Evolutionary conservation across 108 stramenopile species (phyloP).

Genomic region (Heterococcus sp.): DNA sequence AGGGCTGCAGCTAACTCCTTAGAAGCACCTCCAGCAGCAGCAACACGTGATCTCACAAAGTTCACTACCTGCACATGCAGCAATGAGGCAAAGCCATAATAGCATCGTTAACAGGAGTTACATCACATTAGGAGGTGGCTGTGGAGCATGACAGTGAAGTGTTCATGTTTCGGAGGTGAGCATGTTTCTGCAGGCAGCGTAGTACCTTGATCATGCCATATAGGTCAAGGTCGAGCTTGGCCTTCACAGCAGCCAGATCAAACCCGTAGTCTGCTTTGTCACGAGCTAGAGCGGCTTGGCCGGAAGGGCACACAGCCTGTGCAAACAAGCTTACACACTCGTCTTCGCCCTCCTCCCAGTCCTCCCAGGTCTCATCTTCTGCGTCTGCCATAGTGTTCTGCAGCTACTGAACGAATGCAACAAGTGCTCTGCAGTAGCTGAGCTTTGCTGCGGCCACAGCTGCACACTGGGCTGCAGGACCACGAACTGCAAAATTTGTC

Average conservation of each 20-base stretch:
- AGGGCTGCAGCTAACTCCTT: neutral
- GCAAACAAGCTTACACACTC: neutral
- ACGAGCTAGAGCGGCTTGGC: constrained; percentile 10
- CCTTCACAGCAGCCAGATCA: constrained; percentile 14
- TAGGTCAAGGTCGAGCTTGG: constrained; percentile 1
- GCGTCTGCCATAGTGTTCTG: neutral
- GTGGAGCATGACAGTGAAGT: no score
- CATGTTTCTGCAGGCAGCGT: no score
- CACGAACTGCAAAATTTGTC: no score
- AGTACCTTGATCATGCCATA: constrained; percentile 1
- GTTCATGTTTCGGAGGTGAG: no score
- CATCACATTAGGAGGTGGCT: neutral
- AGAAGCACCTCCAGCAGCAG: neutral
- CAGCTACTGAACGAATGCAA: no score
- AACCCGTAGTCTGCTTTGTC: constrained; percentile 27
- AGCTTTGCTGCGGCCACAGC: no score
- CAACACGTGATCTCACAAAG: neutral
- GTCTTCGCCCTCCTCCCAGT: neutral
- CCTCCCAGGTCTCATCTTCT: neutral
- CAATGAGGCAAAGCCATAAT: neutral
- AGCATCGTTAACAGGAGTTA: neutral
- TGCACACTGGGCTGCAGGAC: no score
- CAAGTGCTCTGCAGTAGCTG: no score
- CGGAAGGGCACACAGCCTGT: neutral
- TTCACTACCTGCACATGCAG: neutral